phyloP scores from a whole-genome alignment of 1,139 yeast species.

The Lodderomyces metapsilosis region DNA sequence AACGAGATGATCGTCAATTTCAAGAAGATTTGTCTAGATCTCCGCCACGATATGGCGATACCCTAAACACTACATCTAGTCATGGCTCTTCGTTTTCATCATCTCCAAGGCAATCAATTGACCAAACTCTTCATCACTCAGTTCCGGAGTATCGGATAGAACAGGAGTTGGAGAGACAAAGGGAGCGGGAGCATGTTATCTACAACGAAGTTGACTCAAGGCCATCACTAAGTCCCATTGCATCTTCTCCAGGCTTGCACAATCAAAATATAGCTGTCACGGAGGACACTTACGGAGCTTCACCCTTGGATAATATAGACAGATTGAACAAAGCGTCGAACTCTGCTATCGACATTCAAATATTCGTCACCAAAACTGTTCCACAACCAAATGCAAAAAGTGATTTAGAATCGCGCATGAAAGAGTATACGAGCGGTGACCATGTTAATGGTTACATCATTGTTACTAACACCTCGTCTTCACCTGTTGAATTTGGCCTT shows the following conservation, averaged over 20 bases:
- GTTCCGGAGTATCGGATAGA: constrained; percentile 16
- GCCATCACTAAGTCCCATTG: constrained; percentile 10
- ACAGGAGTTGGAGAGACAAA: constrained; percentile 9
- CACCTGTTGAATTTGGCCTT: constrained; percentile 43
- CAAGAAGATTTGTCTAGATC: constrained; percentile 33
- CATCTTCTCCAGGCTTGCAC: constrained; percentile 7
- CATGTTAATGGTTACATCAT: constrained; percentile 37
- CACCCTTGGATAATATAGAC: constrained; percentile 48
- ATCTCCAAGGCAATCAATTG: constrained; percentile 14
- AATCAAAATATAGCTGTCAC: constrained; percentile 21
- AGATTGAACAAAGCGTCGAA: constrained; percentile 30
- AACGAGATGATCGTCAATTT: constrained; percentile 46
- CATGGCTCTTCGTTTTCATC: constrained; percentile 21
- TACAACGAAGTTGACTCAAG: constrained; percentile 9
- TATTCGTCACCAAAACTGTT: constrained; percentile 41
- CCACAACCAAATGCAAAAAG: constrained; percentile 35
- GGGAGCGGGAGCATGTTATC: neutral
- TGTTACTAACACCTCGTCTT: constrained; percentile 38
- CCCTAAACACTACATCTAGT: constrained; percentile 27
- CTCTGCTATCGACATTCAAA: constrained; percentile 45
- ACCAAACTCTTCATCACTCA: constrained; percentile 18
- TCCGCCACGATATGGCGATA: constrained; percentile 45
- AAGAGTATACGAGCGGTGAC: constrained; percentile 45
- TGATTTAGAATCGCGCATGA: constrained; percentile 43
- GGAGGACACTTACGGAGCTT: constrained; percentile 36